Evolutionary conservation across 2,329 filamentous ascomycete genomes (phyloP), one percentile per base, ranked within the genome.

Genomic region (Phialophora chinensis): DNA sequence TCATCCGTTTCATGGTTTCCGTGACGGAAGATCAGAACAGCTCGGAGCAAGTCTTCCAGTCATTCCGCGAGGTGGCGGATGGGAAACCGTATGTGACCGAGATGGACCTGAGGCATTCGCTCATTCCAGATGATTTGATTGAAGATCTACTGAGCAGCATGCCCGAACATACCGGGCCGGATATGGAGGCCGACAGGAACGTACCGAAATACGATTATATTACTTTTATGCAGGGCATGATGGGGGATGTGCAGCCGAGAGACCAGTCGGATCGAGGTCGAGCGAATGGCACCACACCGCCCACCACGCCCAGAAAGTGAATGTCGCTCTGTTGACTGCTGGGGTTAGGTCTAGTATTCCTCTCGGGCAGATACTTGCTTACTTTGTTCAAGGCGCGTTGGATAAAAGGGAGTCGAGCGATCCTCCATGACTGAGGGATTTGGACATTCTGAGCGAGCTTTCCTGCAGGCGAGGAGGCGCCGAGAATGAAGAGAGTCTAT

Each of bases 1-100:
- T 99, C 76, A 99, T 99, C 77, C 89, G 92, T 47, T 99, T 99
- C 84, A 99, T 99, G 95, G 95, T 99, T 56, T 92, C 96, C 73
- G 95, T 97, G 58, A 99, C 95, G 12, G 95, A 99, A 80, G 95
- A 99, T 76, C 95, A 99, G 81, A 97, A 99, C 78, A 97, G 93
- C 3, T 95, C 95, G 12, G 95, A 98, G 79, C 95, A 99, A 79
- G 95, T 99, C 4, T 98, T 95, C 83, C 94, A 99, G 81, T 96
- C 91, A 70, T 99, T 99, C 87, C 88, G 90, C 65, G 95, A 99
- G 80, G 95, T 99, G 54, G 95, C 95, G 20, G 95, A 99, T 81
- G 95, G 95, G 72, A 99, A 99, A 84, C 93, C 94, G 11, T 99
- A 99, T 78, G 95, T 99, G 49, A 99, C 95, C 4, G 95, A 99